phyloP scores from a whole-genome alignment of 176 grass and related monocot genomes.

The Aegilops speltoides region DNA sequence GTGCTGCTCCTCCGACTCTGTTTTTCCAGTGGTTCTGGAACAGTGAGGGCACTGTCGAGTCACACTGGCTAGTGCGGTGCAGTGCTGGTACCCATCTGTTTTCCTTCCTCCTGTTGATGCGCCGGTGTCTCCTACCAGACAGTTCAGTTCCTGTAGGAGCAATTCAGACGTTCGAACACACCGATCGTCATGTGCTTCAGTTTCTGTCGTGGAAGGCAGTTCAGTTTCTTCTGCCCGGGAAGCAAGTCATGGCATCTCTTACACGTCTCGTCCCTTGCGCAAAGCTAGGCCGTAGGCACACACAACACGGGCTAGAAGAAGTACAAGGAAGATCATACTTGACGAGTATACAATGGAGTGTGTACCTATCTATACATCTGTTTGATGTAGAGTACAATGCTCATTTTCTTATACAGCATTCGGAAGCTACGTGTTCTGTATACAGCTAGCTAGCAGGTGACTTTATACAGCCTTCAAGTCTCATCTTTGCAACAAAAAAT shows the following conservation, averaged over 20 bases:
- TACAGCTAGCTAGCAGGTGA: background rate
- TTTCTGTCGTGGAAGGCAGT: background rate
- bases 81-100: background rate
- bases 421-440: background rate
- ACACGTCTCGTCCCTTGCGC: background rate
- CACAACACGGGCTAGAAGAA: background rate
- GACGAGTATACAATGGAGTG: background rate
- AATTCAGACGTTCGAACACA: background rate
- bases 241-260: background rate
- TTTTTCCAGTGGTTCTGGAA: background rate
- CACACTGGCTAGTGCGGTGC: background rate
- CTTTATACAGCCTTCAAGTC: constrained; percentile 38
- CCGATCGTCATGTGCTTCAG: background rate
- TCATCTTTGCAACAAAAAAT: background rate
- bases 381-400: background rate
- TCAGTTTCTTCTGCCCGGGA: background rate
- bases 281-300: background rate
- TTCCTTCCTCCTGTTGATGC: background rate
- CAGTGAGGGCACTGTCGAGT: background rate
- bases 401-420: background rate
- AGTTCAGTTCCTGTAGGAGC: background rate
- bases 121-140: background rate
- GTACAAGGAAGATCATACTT: background rate
- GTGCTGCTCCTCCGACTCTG: no score
- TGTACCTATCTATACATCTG: background rate